Conservation (phyloP, 805 yeast genomes). For the Candida awuae region DNA sequence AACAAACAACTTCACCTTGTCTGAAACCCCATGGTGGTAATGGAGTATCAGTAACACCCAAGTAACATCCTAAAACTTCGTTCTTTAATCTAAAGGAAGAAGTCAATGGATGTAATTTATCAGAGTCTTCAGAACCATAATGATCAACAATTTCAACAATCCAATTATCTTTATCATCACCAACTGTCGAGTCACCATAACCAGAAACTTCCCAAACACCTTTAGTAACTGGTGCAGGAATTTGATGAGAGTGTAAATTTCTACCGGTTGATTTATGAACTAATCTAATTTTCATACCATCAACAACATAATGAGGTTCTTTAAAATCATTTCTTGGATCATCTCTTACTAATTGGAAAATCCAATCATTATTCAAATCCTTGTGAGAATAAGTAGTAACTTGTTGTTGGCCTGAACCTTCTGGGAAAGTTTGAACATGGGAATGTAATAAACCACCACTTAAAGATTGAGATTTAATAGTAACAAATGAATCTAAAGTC, state of each 20-base stretch:
- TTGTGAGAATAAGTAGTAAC: constrained; percentile 92
- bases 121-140: constrained; percentile 39
- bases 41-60: constrained; percentile 62
- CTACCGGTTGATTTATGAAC: constrained; percentile 64
- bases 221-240: constrained; percentile 66
- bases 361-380: constrained; percentile 81
- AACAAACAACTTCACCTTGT: constrained; percentile 85
- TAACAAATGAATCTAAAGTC: constrained; percentile 46
- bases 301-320: constrained; percentile 36
- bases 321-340: constrained; percentile 27
- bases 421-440: constrained; percentile 77
- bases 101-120: constrained; percentile 64
- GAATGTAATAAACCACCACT: constrained; percentile 80
- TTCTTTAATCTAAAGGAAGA: constrained; percentile 64
- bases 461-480: constrained; percentile 62
- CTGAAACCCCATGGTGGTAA: constrained; percentile 81
- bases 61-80: constrained; percentile 59
- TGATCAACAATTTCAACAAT: constrained; percentile 72
- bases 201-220: constrained; percentile 78
- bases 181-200: constrained; percentile 63
- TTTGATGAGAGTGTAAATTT: constrained; percentile 74
- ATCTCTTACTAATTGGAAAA: constrained; percentile 52
- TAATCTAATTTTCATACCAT: constrained; percentile 65
- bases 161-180: constrained; percentile 89
- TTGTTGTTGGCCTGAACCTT: constrained; percentile 91